A percentile compares a stretch with the other conserved stretches of the same genome.
These are phyloP conservation scores for Kockovaella imperatae DNA, from an alignment of 768 basidiomycete genomes.

Conservation along the genomic window DNA sequence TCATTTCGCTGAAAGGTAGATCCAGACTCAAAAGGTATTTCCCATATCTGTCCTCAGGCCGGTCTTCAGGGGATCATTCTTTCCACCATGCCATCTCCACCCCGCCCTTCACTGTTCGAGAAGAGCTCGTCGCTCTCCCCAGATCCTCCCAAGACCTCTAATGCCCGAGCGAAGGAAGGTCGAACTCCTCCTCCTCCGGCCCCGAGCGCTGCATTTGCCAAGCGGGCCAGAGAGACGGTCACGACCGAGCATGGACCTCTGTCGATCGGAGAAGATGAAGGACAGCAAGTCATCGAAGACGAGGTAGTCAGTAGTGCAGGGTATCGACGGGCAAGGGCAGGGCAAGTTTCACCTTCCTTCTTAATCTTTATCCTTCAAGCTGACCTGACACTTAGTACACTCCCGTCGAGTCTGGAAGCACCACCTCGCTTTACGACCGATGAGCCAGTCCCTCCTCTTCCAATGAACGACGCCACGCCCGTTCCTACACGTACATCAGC, in stretches of 20 bases:
- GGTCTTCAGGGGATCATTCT: too few species aligned
- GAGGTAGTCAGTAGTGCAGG: slow-evolving; percentile 45
- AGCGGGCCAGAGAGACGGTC: slow-evolving; percentile 71
- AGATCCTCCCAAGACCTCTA: slow-evolving; percentile 6
- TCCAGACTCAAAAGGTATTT: too few species aligned
- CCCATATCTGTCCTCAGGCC: too few species aligned
- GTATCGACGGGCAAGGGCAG: slow-evolving; percentile 91
- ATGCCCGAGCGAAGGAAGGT: slow-evolving; percentile 14
- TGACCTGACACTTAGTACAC: slow-evolving; percentile 50
- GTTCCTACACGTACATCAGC: slow-evolving; percentile 51
- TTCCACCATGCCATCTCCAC: too few species aligned
- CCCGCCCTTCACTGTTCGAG: too few species aligned
- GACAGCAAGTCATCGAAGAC: slow-evolving; percentile 51
- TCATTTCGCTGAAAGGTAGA: too few species aligned
- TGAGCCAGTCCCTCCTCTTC: slow-evolving; percentile 48
- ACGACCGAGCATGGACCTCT: slow-evolving; percentile 68
- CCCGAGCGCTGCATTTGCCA: slow-evolving; percentile 29
- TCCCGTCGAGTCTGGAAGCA: slow-evolving; percentile 88
- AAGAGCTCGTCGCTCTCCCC: slow-evolving; percentile 10
- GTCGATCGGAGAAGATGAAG: slow-evolving; percentile 59
- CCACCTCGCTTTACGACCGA: slow-evolving; percentile 67
- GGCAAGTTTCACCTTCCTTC: slow-evolving; percentile 43
- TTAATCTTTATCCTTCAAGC: not conserved
- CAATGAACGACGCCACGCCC: slow-evolving; percentile 44
- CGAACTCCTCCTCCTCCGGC: slow-evolving; percentile 33